Base-by-base conservation (phyloP, 2,329 filamentous ascomycete genomes). In the Lachnum nothofagi region DNA sequence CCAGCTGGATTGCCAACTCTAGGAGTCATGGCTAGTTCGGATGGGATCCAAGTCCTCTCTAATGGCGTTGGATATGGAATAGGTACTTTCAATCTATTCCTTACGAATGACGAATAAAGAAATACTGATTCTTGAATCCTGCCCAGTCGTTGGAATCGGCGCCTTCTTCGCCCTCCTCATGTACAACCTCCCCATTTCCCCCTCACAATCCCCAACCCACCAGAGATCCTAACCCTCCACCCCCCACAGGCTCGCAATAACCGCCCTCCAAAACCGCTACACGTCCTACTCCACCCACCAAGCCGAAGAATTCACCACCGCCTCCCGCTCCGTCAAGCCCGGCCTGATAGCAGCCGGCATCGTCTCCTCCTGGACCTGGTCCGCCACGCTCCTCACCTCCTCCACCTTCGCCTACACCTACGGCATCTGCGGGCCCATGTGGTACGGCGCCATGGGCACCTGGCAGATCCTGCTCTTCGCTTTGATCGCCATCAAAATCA, bases 341-440 rank as follows among this genome's bases (percentile, higher is more conserved):
- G 55, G 55, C 4, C 40, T 57, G 12, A 57, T 55, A 17, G 53
- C 55, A 3, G 51, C 55, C 5, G 55, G 53, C 4, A 54, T 58
- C 22, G 72, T 75, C 10, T 72, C 68, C 4, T 71, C 72, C 2
- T 76, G 73, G 73, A 75, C 72, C 4, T 75, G 71, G 71, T 68
- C 68, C 16, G 69, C 73, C 5, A 75, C 73, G 5, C 63, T 72
- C 22, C 48, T 73, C 47, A 68, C 66, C 6, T 68, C 66, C 8
- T 68, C 63, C 7, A 71, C 69, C 2, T 68, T 72, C 52, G 68
- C 68, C 0, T 72, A 72, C 48, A 56, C 54, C 3, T 72, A 72
- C 57, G 69, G 70, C 6, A 67, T 72, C 37, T 65, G 63, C 38
- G 69, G 68, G 0, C 64, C 67, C 2, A 68, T 72, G 63, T 72